A percentile compares a stretch with the other conserved stretches of the same genome.
Evolutionary conservation across 257 asterid species (phyloP).

Genomic region (Solanum phureja): DNA sequence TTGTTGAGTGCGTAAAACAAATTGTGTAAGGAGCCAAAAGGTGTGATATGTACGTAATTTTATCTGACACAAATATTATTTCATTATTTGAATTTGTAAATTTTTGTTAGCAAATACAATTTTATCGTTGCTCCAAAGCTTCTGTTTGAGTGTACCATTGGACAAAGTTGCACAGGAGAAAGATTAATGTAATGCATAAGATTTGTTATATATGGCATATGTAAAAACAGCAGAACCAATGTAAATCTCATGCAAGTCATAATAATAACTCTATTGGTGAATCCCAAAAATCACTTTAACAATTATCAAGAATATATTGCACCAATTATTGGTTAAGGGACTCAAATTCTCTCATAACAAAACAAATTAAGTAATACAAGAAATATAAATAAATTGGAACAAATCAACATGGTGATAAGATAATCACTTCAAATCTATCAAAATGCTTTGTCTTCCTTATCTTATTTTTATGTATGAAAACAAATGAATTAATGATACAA

Average conservation of each 20-base stretch:
- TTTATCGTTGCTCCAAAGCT: not conserved
- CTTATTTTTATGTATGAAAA: not conserved
- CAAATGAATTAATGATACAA: not conserved
- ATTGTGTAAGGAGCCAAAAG: not conserved
- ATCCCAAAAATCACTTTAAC: not conserved
- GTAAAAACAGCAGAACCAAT: not conserved
- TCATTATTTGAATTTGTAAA: not conserved
- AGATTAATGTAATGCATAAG: not conserved
- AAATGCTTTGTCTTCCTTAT: not conserved
- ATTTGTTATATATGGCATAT: not conserved
- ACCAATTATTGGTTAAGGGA: conserved; percentile 28
- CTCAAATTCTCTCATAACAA: not conserved
- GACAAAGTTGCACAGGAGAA: not conserved
- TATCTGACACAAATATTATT: not conserved
- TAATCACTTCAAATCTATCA: conserved; percentile 5
- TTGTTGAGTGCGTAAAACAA: not conserved
- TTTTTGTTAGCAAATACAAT: not conserved
- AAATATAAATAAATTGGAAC: not conserved
- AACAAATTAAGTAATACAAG: not conserved
- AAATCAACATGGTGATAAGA: conserved; percentile 21
- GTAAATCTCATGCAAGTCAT: not conserved
- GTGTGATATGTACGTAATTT: not conserved
- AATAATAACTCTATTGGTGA: not conserved
- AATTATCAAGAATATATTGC: conserved; percentile 5
- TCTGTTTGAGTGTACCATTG: not conserved